These are phyloP conservation scores for Dothideomycetes sp. DNA, from an alignment of 2,329 filamentous ascomycete species.

Conservation along the genomic window DNA sequence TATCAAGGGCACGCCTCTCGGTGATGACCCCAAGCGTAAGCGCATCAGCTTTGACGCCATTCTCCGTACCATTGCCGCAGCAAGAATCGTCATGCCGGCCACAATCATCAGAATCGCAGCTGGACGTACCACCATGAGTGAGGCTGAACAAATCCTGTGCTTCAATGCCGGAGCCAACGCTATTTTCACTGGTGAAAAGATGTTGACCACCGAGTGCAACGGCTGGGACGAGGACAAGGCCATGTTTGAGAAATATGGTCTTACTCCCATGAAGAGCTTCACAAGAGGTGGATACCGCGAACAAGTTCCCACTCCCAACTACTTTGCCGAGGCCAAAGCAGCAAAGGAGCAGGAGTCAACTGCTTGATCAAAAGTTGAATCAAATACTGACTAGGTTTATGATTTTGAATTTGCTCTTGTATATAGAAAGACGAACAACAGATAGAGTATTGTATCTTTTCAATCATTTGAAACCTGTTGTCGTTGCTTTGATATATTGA, in stretches of 20 bases:
- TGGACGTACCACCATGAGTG: conserved; percentile 71
- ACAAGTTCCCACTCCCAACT: conserved; percentile 9
- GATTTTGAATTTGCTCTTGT: not conserved
- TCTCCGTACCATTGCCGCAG: conserved; percentile 74
- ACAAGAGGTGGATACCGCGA: conserved; percentile 27
- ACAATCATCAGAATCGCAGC: conserved; percentile 84
- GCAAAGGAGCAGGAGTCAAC: not conserved
- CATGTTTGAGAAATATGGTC: conserved; percentile 77
- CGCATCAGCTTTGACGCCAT: conserved; percentile 69
- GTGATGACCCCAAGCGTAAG: conserved; percentile 45
- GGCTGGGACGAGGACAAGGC: conserved; percentile 81
- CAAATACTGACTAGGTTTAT: not conserved
- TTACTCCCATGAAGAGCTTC: conserved; percentile 59
- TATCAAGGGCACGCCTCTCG: conserved; percentile 80
- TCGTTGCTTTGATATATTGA: not conserved
- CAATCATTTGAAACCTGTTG: not conserved
- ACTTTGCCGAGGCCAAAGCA: conserved; percentile 7
- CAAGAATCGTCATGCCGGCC: conserved; percentile 69
- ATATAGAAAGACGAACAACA: conserved; percentile 4
- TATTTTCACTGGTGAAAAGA: conserved; percentile 93
- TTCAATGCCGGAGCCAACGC: conserved; percentile 89
- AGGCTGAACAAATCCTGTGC: conserved; percentile 82
- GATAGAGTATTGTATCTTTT: too few species aligned
- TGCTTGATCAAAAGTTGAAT: not conserved
- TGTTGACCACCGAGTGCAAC: conserved; percentile 86